These are phyloP conservation scores for Camellia granthamiana DNA, from an alignment of 148 eudicot species.

Conservation along the genomic window DNA sequence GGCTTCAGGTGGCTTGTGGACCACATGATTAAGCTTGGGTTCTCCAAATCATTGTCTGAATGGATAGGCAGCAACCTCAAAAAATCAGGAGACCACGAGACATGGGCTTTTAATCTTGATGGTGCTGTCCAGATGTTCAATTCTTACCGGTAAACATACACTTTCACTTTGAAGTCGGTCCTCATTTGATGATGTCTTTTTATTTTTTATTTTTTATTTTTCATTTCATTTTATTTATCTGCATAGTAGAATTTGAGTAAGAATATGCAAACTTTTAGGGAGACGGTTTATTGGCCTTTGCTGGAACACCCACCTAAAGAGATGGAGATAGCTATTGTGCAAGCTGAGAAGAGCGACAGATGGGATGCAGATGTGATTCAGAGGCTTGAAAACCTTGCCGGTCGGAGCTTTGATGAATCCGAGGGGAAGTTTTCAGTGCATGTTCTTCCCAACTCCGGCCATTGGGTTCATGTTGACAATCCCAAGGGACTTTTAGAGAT, in stretches of 20 bases:
- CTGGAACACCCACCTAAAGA: conserved; percentile 75
- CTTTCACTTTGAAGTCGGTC: not conserved
- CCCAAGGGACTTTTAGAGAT: conserved; percentile 91
- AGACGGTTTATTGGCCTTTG: conserved; percentile 73
- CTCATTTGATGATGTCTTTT: not conserved
- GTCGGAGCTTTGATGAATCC: conserved; percentile 35
- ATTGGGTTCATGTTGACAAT: conserved; percentile 98
- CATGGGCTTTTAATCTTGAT: conserved; percentile 87
- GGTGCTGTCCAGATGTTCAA: conserved; percentile 91
- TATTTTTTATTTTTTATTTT: not conserved
- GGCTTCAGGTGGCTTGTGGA: conserved; percentile 86
- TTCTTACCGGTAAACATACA: conserved; percentile 64
- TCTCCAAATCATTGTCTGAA: conserved; percentile 82
- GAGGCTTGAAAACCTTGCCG: conserved; percentile 56
- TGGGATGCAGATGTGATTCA: conserved; percentile 62
- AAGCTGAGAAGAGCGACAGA: conserved; percentile 92
- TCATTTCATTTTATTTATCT: not conserved
- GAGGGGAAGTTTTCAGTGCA: conserved; percentile 67
- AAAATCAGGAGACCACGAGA: conserved; percentile 66
- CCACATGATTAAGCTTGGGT: conserved; percentile 80
- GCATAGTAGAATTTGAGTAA: too few species aligned
- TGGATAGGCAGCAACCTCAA: conserved; percentile 91
- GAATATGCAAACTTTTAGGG: conserved; percentile 36
- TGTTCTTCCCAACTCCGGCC: conserved; percentile 86
- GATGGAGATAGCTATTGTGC: conserved; percentile 65